Base-by-base conservation (phyloP, 2,329 filamentous ascomycete genomes). In the Beauveria pseudobassiana region DNA sequence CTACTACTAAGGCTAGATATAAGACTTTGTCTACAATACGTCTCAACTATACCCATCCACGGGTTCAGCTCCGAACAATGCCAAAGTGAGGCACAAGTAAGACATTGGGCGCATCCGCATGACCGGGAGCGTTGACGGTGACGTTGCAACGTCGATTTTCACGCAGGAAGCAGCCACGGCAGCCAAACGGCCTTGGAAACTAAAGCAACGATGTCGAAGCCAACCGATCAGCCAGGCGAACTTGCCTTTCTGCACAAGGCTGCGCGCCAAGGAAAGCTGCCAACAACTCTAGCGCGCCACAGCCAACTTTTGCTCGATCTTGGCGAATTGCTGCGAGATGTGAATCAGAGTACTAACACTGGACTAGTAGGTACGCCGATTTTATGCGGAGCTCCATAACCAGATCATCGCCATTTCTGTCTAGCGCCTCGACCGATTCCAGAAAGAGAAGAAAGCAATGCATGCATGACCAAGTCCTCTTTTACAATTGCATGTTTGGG, bases 1-100 rank as follows among this genome's bases (percentile, higher is more conserved):
- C 43, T 61, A 38, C 51, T 48, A 38, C 34, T 54, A 61, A 49
- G 58, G 58, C 59, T 54, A 61, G 59, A 61, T 61, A 61, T 51
- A 55, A 61, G 59, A 61, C 30, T 43, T 55, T 48, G 50, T 61
- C 43, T 18, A 40, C 53, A 53, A 51, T 30, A 59, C 22, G 48
- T 52, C 57, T 59, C 57, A 52, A 59, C 46, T 59, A 51, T 30
- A 42, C 50, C 16, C 46, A 51, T 30, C 14, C 12, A 30, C n/a
- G 22, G 30, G 16, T 22, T 7, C 50, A 40, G 30, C 40, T 55
- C 14, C 9, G 24, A 2, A 28, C 38, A 43, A 28, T 55, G 22
- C 28, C 20, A 55, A 43, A 28, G 52, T 45, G 52, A 53, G n/a
- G 30, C 20, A 53, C n/a, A 3, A n/a, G 7, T 7, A 22, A 7